Evolutionary conservation across 208 protist genomes (phyloP), one percentile per base, ranked within the genome.

Genomic region (Lotmaria passim): DNA sequence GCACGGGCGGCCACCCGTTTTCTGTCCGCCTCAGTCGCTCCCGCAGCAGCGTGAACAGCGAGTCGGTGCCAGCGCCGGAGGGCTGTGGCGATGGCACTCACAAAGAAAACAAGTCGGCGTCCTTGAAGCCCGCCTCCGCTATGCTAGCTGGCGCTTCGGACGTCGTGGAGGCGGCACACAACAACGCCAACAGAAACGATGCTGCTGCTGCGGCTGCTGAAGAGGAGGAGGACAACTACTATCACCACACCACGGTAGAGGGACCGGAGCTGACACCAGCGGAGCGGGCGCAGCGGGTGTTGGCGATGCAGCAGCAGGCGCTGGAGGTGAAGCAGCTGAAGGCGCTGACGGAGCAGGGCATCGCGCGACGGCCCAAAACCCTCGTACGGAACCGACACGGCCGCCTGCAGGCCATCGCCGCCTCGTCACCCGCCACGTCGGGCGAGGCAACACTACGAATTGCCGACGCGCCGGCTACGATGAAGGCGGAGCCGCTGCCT

Each of bases 281-380:
- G 26, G 83, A 95, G 70, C 85, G 82, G 0, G 51, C 82, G 5
- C 50, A 76, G 74, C 57, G 66, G 3, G 44, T 92, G 33, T 63
- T 79, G 26, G 80, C 88, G 51, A 65, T 65, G 33, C 78, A 84
- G 26, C 70, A 86, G 31, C 65, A 79, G 28, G 68, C 78, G n/a
- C 73, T 83, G 7, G 60, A 68, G 26, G 75, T 69, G 47, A 76
- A 69, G 38, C 70, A 78, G 19, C 47, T 75, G 30, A 10, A 68
- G 34, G 15, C 41, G 39, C 70, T 77, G 26, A 53, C 50, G 4
- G 65, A 77, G 21, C 76, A 80, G 10, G 81, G 83, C 17, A 70
- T 95, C 7, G 90, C 87, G 19, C 79, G 78, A 5, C 77, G 90
- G 19, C 90, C 90, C 11, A 73, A 83, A 46, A 76, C 71, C 19